Evolutionary conservation across 805 yeast genomes (phyloP).

Genomic region (Hanseniaspora valbyensis): DNA sequence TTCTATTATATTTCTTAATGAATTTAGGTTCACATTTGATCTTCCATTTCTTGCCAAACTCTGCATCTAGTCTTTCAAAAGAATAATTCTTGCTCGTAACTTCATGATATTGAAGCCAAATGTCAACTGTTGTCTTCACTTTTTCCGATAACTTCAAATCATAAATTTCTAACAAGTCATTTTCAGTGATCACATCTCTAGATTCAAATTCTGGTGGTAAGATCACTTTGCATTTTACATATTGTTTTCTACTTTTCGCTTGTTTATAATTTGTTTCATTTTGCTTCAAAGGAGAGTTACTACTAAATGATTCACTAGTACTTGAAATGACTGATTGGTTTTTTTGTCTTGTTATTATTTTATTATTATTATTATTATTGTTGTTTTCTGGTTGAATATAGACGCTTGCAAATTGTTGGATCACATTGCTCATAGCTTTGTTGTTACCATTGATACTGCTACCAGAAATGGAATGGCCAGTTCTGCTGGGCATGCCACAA

Average conservation of each 20-base stretch:
- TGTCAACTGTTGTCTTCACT: slow-evolving; percentile 15
- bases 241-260: background rate
- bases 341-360: no score
- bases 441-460: background rate
- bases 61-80: slow-evolving; percentile 15
- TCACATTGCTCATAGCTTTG: slow-evolving; percentile 4
- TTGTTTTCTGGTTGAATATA: background rate
- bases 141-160: slow-evolving; percentile 18
- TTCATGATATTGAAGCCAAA: slow-evolving; percentile 19
- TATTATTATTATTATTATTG: no score
- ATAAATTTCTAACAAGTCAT: slow-evolving; percentile 17
- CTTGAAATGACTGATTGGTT: no score
- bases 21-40: slow-evolving; percentile 17
- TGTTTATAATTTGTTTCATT: background rate
- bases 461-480: background rate
- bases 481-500: no score
- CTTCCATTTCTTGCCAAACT: slow-evolving; percentile 19
- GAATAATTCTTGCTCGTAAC: slow-evolving; percentile 17
- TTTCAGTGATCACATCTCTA: slow-evolving; percentile 15
- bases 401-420: slow-evolving; percentile 12
- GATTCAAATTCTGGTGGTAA: slow-evolving; percentile 7
- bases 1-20: slow-evolving; percentile 19
- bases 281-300: no score
- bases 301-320: no score
- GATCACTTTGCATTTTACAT: slow-evolving; percentile 2